Percentiles rank a stretch among this genome's conserved stretches.
phyloP scores from a whole-genome alignment of 345 rosid species.

The Punica granatum region DNA sequence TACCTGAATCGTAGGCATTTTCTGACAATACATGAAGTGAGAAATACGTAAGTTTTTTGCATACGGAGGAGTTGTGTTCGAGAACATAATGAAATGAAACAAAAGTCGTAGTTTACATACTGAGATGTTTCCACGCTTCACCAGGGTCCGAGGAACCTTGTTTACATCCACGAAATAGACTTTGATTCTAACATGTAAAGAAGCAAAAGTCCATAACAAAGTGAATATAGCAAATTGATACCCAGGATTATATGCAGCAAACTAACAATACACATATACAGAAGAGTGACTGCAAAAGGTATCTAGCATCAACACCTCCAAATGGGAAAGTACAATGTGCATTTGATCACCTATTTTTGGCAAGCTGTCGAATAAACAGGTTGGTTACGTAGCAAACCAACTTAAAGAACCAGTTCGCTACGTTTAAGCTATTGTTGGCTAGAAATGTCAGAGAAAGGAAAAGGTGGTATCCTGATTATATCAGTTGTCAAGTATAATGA shows the following conservation, averaged over 20 bases:
- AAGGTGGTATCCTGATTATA: background rate
- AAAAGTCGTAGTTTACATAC: constrained; percentile 23
- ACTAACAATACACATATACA: background rate
- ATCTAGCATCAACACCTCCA: background rate
- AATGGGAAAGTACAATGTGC: background rate
- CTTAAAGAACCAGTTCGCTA: background rate
- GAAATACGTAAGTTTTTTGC: background rate
- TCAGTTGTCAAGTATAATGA: background rate
- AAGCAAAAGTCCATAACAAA: background rate
- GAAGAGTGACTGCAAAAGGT: background rate
- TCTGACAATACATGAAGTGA: constrained; percentile 21
- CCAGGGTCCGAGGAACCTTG: constrained; percentile 32
- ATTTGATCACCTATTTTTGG: background rate
- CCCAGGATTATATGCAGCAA: background rate
- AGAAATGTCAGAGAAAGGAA: background rate
- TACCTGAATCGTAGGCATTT: constrained; percentile 98
- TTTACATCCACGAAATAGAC: constrained; percentile 87
- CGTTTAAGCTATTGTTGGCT: background rate
- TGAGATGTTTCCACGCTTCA: constrained; percentile 80
- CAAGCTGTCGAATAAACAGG: background rate
- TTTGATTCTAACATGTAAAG: constrained; percentile 34
- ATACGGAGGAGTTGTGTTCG: background rate
- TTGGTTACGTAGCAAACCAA: background rate
- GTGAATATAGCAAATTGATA: background rate
- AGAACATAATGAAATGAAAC: background rate